Conservation (phyloP, 768 basidiomycete genomes). For the Naganishia onofrii region DNA sequence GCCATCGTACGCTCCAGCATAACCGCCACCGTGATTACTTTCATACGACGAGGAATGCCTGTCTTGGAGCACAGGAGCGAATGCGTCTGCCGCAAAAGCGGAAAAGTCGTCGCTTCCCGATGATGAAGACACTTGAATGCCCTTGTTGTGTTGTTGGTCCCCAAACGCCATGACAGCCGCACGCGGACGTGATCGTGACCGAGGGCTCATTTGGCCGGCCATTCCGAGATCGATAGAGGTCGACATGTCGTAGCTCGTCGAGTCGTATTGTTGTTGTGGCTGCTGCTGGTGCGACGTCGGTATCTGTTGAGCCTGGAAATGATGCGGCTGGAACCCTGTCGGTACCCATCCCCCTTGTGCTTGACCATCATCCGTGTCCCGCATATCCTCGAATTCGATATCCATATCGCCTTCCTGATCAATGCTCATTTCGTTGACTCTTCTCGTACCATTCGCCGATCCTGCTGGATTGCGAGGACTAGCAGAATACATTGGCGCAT, state of each 20-base stretch:
- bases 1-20: not conserved
- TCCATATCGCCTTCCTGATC: constrained; percentile 24
- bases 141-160: not conserved
- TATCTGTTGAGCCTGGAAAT: no score
- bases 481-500: constrained; percentile 5
- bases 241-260: constrained; percentile 16
- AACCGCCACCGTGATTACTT: not conserved
- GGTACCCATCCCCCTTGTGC: constrained; percentile 10
- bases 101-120: constrained; percentile 16
- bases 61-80: constrained; percentile 14
- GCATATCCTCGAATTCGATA: not conserved
- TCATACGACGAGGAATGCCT: constrained; percentile 1
- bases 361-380: not conserved
- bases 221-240: constrained; percentile 2
- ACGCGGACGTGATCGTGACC: constrained; percentile 12
- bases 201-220: not conserved
- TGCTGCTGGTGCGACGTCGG: not conserved
- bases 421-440: constrained; percentile 1
- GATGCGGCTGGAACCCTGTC: constrained; percentile 12
- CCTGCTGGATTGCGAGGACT: not conserved
- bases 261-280: not conserved
- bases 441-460: not conserved
- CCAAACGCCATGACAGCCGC: constrained; percentile 8
- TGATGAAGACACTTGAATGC: not conserved
- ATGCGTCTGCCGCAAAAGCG: constrained; percentile 22